phyloP scores from a whole-genome alignment of 148 eudicot species.

The Amaranthus palmeri region DNA sequence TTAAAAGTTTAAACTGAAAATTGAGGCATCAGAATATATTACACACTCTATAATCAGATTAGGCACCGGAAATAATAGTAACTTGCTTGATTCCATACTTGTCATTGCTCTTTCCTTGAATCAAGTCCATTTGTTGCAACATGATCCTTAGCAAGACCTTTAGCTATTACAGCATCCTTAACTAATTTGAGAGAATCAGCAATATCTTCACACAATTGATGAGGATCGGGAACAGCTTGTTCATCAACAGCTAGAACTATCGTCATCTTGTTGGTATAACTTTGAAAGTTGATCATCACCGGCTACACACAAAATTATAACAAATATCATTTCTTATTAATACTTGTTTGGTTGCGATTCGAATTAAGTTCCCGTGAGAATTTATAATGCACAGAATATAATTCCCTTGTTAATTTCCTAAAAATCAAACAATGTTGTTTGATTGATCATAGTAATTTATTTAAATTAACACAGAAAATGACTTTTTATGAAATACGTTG shows the following conservation, averaged over 20 bases:
- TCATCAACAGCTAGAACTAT: slow-evolving; percentile 40
- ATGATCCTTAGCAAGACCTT: slow-evolving; percentile 20
- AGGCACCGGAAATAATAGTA: too few relatives aligned
- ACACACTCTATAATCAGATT: too few relatives aligned
- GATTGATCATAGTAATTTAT: too few relatives aligned
- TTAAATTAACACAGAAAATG: too few relatives aligned
- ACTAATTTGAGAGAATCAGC: slow-evolving; percentile 38
- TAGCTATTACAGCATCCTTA: slow-evolving; percentile 28
- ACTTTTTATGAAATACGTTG: too few relatives aligned
- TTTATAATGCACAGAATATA: not conserved
- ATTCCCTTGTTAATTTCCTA: too few relatives aligned
- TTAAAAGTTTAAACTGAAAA: too few relatives aligned
- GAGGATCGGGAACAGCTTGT: slow-evolving; percentile 31
- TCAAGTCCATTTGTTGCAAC: not conserved
- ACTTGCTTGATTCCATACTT: too few relatives aligned
- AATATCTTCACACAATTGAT: slow-evolving; percentile 39
- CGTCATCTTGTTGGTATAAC: slow-evolving; percentile 45
- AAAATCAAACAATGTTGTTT: too few relatives aligned
- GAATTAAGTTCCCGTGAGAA: not conserved
- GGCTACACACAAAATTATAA: slow-evolving; percentile 25
- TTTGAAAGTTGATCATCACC: slow-evolving; percentile 50
- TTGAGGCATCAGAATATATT: too few relatives aligned
- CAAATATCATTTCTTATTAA: not conserved
- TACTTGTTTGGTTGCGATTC: not conserved
- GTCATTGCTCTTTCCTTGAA: too few relatives aligned